Conservation (phyloP, 2,329 filamentous ascomycete genomes). For the Nigrospora sphaerica region DNA sequence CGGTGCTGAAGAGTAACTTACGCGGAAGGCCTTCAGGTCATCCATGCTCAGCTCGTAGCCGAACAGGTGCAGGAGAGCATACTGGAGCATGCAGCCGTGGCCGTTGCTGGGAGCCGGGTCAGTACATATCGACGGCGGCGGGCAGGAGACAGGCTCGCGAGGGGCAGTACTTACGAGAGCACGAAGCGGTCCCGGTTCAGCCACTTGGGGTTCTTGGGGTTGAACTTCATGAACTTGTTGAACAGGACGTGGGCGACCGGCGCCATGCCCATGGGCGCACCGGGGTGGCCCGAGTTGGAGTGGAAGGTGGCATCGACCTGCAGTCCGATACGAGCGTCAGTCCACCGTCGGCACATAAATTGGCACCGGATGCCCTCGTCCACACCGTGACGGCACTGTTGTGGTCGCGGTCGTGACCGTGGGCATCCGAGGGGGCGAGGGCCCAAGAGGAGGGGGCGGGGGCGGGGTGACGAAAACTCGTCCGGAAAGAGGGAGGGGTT, state of each 20-base stretch:
- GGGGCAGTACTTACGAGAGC: slow-evolving; percentile 71
- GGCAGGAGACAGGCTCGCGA: too few species aligned
- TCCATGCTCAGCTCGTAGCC: slow-evolving; percentile 83
- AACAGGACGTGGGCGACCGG: slow-evolving; percentile 94
- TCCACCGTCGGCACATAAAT: not conserved
- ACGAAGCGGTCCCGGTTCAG: slow-evolving; percentile 97
- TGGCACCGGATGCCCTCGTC: too few species aligned
- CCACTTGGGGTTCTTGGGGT: slow-evolving; percentile 98
- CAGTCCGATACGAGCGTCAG: slow-evolving; percentile 11
- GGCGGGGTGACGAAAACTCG: slow-evolving; percentile 14
- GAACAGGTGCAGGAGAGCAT: slow-evolving; percentile 94
- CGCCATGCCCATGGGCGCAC: slow-evolving; percentile 96
- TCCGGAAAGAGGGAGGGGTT: slow-evolving; percentile 6
- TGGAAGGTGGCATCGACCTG: slow-evolving; percentile 96
- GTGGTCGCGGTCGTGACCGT: too few species aligned
- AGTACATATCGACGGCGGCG: too few species aligned
- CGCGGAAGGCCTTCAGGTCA: slow-evolving; percentile 93
- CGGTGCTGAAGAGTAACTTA: slow-evolving; percentile 38
- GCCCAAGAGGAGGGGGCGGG: slow-evolving; percentile 21
- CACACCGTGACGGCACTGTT: too few species aligned
- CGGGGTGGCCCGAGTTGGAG: slow-evolving; percentile 97
- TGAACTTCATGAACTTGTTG: slow-evolving; percentile 99
- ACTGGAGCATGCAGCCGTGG: slow-evolving; percentile 99
- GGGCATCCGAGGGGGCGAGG: not conserved
- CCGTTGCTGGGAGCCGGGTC: slow-evolving; percentile 62